phyloP scores from a whole-genome alignment of 305 asterid genomes.

The Solanum hybrid region DNA sequence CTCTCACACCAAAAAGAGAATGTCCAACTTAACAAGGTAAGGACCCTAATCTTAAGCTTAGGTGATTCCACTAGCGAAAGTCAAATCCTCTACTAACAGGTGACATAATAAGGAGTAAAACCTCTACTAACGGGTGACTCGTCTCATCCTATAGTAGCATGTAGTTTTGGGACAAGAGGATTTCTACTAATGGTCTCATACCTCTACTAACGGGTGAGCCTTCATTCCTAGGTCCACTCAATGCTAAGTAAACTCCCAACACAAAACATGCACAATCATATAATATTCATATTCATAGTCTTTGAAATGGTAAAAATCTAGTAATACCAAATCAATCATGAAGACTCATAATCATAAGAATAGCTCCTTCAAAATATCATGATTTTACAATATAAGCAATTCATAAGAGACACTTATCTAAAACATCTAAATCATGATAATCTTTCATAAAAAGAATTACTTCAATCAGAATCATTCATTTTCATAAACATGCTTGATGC shows the following conservation, averaged over 20 bases:
- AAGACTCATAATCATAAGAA: not conserved
- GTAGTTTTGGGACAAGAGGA: not conserved
- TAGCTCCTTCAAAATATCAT: not conserved
- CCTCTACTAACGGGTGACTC: not conserved
- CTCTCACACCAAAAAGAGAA: not conserved
- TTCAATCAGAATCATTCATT: not conserved
- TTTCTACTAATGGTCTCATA: not conserved
- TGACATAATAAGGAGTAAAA: not conserved
- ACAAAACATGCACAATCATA: not conserved
- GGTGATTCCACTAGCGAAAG: not conserved
- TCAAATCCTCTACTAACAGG: not conserved
- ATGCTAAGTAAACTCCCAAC: too few species aligned
- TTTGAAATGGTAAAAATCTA: not conserved
- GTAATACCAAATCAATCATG: not conserved
- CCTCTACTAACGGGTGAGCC: not conserved
- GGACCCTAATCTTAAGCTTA: not conserved
- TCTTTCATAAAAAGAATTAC: not conserved
- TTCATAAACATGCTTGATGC: not conserved
- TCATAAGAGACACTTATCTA: not conserved
- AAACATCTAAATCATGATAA: not conserved
- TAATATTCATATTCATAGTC: not conserved
- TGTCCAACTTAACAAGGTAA: not conserved
- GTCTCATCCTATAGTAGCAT: not conserved
- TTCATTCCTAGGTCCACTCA: too few species aligned
- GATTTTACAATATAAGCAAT: too few species aligned